These are phyloP conservation scores for Fraxinus velutina DNA, from an alignment of 305 asterid genomes.

Conservation along the genomic window DNA sequence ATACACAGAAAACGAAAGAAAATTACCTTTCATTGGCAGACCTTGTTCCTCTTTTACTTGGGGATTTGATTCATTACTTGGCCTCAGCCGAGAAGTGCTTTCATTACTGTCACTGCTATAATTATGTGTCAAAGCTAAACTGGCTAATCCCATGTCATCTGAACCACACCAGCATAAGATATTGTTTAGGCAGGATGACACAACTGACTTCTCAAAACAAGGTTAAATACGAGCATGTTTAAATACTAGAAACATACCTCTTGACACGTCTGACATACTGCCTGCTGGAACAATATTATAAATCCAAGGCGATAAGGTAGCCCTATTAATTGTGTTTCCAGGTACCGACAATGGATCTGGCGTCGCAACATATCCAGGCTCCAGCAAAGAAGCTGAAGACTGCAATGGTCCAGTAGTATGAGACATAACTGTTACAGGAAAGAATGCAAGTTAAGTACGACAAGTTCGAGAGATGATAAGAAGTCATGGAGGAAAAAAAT, in stretches of 20 bases:
- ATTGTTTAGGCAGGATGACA: not conserved
- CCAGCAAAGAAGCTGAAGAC: constrained; percentile 46
- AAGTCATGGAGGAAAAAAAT: not conserved
- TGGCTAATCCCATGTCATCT: constrained; percentile 51
- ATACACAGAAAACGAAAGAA: not conserved
- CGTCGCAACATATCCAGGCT: constrained; percentile 40
- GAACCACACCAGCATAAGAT: constrained; percentile 18
- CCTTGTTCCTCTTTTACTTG: constrained; percentile 35
- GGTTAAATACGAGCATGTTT: constrained; percentile 4
- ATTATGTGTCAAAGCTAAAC: constrained; percentile 29
- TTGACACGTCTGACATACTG: constrained; percentile 29
- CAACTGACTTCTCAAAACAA: not conserved
- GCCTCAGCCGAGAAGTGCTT: constrained; percentile 41
- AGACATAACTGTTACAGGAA: constrained; percentile 32
- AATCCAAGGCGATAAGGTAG: constrained; percentile 52
- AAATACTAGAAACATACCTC: constrained; percentile 39
- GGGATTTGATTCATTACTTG: constrained; percentile 28
- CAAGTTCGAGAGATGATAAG: not conserved
- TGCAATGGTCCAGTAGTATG: constrained; percentile 44
- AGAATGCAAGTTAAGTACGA: not conserved
- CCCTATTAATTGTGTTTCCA: constrained; percentile 30
- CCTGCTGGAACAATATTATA: constrained; percentile 40
- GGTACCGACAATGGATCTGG: constrained; percentile 48
- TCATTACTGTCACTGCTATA: constrained; percentile 67
- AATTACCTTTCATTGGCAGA: constrained; percentile 49